Evolutionary conservation across 1,284 basidiomycete genomes (phyloP).

Genomic region (Sanghuangporus baumii): DNA sequence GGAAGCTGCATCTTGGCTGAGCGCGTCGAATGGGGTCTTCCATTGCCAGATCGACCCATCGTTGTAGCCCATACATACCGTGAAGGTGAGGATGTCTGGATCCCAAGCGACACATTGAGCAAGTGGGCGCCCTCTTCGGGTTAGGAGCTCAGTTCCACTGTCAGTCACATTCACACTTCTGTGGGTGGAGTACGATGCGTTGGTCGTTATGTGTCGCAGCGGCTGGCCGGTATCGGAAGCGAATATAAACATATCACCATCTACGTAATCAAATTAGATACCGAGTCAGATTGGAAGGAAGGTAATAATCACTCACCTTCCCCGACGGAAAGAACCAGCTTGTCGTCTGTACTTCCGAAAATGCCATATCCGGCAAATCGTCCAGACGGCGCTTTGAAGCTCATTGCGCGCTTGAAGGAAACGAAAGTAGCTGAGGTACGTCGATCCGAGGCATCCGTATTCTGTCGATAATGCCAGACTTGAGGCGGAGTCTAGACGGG

Average conservation of each 20-base stretch:
- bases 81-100: slow-evolving; percentile 11
- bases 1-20: neutral
- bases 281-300: neutral
- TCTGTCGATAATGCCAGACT: slow-evolving; percentile 7
- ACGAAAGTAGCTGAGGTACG: slow-evolving; percentile 3
- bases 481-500: slow-evolving; percentile 11
- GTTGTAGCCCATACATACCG: slow-evolving; percentile 9
- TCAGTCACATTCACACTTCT: neutral
- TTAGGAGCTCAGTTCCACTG: neutral
- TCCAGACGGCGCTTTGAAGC: slow-evolving; percentile 8
- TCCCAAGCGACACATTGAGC: slow-evolving; percentile 12
- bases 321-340: slow-evolving; percentile 3
- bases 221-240: neutral
- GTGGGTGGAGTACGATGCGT: neutral
- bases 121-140: neutral
- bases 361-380: slow-evolving; percentile 9
- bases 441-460: neutral
- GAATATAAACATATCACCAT: slow-evolving; percentile 13
- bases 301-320: slow-evolving; percentile 2
- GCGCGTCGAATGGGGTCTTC: slow-evolving; percentile 9
- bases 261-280: neutral
- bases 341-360: slow-evolving; percentile 11
- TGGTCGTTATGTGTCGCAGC: slow-evolving; percentile 7
- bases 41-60: slow-evolving; percentile 16
- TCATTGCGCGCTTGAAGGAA: slow-evolving; percentile 7